Evolutionary conservation across 164 flowering plant genomes (phyloP).

Genomic region (Platanus orientalis): DNA sequence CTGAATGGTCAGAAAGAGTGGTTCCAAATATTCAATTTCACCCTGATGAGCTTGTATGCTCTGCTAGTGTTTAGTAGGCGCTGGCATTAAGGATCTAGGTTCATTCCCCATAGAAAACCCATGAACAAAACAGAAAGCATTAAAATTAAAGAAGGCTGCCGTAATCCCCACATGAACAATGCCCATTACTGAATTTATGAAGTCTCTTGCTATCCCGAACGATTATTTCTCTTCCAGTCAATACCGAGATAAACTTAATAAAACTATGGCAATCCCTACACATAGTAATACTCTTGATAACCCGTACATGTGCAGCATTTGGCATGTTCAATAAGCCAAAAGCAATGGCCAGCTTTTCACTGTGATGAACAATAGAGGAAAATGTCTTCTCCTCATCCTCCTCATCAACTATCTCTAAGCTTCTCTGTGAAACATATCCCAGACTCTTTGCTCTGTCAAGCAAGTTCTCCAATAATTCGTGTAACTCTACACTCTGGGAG

Average conservation of each 20-base stretch:
- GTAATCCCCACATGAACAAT: slow-evolving; percentile 77
- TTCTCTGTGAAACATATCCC: slow-evolving; percentile 39
- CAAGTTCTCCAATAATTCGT: slow-evolving; percentile 39
- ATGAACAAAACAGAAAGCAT: too few species aligned
- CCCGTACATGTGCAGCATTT: slow-evolving; percentile 40
- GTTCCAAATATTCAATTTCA: too few species aligned
- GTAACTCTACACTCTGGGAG: slow-evolving; percentile 25
- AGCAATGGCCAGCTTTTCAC: slow-evolving; percentile 75
- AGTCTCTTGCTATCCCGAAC: slow-evolving; percentile 71
- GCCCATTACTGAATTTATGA: slow-evolving; percentile 63
- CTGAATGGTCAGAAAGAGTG: too few species aligned
- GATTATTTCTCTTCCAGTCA: slow-evolving; percentile 49
- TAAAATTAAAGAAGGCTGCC: slow-evolving; percentile 35
- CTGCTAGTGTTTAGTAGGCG: neutral
- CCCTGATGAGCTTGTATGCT: too few species aligned
- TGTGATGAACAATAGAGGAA: slow-evolving; percentile 42
- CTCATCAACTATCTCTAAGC: slow-evolving; percentile 34
- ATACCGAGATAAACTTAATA: slow-evolving; percentile 45
- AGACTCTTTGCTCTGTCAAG: slow-evolving; percentile 39
- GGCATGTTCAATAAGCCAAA: slow-evolving; percentile 56
- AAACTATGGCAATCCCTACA: slow-evolving; percentile 74
- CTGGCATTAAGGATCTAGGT: neutral
- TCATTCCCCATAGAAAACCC: neutral
- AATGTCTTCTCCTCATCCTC: slow-evolving; percentile 25
- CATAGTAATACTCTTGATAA: slow-evolving; percentile 57